Conservation (phyloP, 768 basidiomycete genomes). For the Boletus coccyginus region DNA sequence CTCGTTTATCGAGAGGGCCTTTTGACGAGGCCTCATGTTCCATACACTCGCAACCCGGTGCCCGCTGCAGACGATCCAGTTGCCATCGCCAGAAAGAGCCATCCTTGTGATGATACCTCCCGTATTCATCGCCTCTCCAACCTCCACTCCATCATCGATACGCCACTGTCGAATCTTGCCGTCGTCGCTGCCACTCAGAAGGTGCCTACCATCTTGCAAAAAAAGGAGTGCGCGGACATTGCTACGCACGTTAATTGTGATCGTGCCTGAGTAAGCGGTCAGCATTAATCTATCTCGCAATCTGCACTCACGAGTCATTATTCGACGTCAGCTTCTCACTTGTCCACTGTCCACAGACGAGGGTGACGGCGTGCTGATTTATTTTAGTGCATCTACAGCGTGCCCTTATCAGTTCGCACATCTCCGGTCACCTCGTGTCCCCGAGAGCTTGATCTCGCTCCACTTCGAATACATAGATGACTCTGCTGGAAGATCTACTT, state of each 20-base stretch:
- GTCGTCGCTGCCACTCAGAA: background rate
- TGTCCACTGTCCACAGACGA: no score
- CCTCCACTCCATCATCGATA: background rate
- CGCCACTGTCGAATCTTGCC: background rate
- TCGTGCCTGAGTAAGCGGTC: background rate
- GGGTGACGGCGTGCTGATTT: no score
- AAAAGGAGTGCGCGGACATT: background rate
- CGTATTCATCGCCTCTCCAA: background rate
- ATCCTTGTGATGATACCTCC: background rate
- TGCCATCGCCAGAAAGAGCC: background rate
- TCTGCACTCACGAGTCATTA: background rate
- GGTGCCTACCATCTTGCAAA: background rate
- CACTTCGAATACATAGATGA: no score
- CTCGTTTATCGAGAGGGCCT: no score
- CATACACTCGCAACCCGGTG: background rate
- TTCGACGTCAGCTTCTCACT: no score
- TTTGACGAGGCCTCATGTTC: no score
- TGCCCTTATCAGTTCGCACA: no score
- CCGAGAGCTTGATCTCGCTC: no score
- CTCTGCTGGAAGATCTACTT: no score
- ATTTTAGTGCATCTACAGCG: no score
- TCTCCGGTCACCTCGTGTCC: no score
- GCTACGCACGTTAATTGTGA: background rate
- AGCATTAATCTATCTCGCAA: background rate
- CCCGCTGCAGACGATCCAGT: background rate